Conservation (phyloP, 257 asterid species). For the Gentiana straminea region DNA sequence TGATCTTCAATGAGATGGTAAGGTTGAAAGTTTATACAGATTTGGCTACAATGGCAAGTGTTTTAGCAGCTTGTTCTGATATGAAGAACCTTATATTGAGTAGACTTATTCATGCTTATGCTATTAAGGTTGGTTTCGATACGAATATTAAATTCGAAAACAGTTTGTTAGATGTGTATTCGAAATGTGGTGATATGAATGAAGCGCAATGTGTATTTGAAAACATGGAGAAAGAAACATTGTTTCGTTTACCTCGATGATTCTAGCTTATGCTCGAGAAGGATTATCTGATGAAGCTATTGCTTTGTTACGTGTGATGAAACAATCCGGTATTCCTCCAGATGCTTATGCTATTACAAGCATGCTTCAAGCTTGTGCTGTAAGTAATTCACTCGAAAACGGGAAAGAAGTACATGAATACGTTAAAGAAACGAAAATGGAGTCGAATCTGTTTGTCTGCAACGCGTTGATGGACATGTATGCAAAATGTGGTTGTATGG, state of each 20-base stretch:
- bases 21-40: constrained; percentile 12
- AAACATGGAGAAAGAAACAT: constrained; percentile 10
- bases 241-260: constrained; percentile 22
- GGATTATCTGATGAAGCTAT: constrained; percentile 17
- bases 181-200: constrained; percentile 18
- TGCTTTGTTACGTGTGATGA: constrained; percentile 13
- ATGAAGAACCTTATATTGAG: constrained; percentile 2
- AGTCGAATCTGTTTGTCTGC: constrained; percentile 11
- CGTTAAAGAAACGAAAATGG: constrained; percentile 7
- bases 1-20: constrained; percentile 11
- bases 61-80: constrained; percentile 15
- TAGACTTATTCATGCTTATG: constrained; percentile 15
- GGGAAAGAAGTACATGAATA: constrained; percentile 18
- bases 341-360: constrained; percentile 16
- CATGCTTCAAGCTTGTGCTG: constrained; percentile 25
- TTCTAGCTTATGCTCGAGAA: constrained; percentile 13
- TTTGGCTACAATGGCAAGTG: constrained; percentile 12
- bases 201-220: constrained; percentile 14
- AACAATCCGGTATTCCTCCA: constrained; percentile 5
- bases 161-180: constrained; percentile 17
- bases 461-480: constrained; percentile 77
- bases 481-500: constrained; percentile 71
- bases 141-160: constrained; percentile 11
- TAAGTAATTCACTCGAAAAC: constrained; percentile 13
- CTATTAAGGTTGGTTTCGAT: constrained; percentile 12